Base-by-base conservation (phyloP, 2,329 filamentous ascomycete species). In the Pyrenochaeta sp. region DNA sequence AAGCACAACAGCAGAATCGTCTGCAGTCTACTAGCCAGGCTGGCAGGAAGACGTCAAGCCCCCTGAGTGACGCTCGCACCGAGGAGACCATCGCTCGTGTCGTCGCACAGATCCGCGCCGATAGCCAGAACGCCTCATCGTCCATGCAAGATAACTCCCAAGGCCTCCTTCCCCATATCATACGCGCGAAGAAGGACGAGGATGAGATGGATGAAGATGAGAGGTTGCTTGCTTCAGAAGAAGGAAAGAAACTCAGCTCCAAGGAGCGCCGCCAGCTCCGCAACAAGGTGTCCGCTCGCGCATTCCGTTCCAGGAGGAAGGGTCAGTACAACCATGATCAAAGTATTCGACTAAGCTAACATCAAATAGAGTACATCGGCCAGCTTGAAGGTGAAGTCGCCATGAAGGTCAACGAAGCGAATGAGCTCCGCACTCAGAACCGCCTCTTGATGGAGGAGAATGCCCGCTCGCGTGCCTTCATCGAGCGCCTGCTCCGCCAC, bases 161-260 rank as follows among this genome's bases (percentile, higher is more conserved):
- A 34, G 75, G 75, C 59, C 76, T 84, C 12, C 77, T 89, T n/a
- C 83, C 88, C 54, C 90, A 92, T 74, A 86, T 92, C 68, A 84
- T 90, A 49, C 90, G 89, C 63, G 80, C 86, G 62, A 93, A 90
- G 85, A 98, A 98, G 84, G 93, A 97, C 44, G 93, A 98, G 72
- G 93, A 97, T 61, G 94, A 98, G 52, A 98, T 99, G 94, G 95
- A 99, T 69, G 94, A 97, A 78, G 95, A 98, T 71, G 95, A 98
- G 84, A 87, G 92, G 66, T 84, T 97, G 9, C 84, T 97, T 47
- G 92, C 92, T n/a, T 97, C 93, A 60, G 95, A 99, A 72, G 94
- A 97, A 80, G 95, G 94, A 72, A 99, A 99, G 89, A 97, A 97
- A 83, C 86, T 99, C n/a, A 95, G 90, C 80, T 96, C 92, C 84